Percentiles rank a stretch among this genome's conserved stretches.
These are phyloP conservation scores for Hyphopichia fennica DNA, from an alignment of 1,139 yeast genomes.

Conservation along the genomic window DNA sequence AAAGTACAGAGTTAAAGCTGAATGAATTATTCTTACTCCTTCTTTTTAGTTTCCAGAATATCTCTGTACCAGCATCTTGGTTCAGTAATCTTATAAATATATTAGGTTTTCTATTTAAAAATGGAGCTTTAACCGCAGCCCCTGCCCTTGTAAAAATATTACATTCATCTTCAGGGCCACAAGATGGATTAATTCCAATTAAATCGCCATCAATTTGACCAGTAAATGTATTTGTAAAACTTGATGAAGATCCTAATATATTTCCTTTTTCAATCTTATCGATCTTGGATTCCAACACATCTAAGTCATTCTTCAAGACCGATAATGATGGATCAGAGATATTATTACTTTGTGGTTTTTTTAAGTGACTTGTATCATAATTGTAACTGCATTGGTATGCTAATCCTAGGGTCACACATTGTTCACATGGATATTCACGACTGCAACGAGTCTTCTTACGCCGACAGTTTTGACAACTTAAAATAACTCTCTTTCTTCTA, in stretches of 20 bases:
- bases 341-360: not conserved
- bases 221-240: not conserved
- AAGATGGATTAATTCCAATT: constrained; percentile 1
- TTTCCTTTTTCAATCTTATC: not conserved
- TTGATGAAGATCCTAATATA: not conserved
- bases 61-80: constrained; percentile 1
- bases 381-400: not conserved
- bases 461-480: constrained; percentile 1
- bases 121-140: constrained; percentile 2
- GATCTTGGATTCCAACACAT: not conserved
- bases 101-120: not conserved
- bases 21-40: not conserved
- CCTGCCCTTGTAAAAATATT: constrained; percentile 6
- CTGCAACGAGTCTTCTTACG: constrained; percentile 24
- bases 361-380: not conserved
- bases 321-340: not conserved
- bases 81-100: constrained; percentile 1
- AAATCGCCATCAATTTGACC: not conserved
- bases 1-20: not conserved
- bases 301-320: not conserved
- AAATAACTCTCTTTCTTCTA: not conserved
- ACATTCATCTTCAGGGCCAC: not conserved
- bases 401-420: constrained; percentile 16
- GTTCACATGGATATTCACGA: constrained; percentile 21
- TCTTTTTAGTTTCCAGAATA: constrained; percentile 1